Evolutionary conservation across 176 grass and related monocot species (phyloP), one percentile per base, ranked within the genome.

Genomic region (Carex myosuroides): DNA sequence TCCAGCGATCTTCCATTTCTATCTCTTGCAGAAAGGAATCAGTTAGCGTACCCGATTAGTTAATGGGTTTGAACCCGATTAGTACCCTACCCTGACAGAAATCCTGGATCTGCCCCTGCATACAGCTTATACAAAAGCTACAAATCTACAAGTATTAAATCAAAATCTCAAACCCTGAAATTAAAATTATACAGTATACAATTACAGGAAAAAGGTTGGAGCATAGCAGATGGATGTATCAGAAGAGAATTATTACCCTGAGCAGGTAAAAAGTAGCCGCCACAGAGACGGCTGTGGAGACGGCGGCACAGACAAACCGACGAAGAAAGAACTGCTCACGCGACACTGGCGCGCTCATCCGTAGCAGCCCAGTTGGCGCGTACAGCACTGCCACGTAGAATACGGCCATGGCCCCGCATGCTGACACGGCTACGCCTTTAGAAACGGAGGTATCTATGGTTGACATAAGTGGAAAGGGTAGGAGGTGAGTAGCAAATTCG

Each of bases 321-420:
- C 85, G 85, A 32, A 87, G 56, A 39, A 91, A 82, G 83, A 85
- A 87, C 58, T 56, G 70, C 2, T 85, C 64, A 35, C 79, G 56
- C 6, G 89, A 91, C 14, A 41, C 16, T 14, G 86, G 85, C 29
- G 82, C 70, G 20, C 67, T 81, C 82, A 91, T 83, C 44, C 89
- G 86, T 26, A 91, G 82, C 58, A 91, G 9, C 1, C 71, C 70
- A 21, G 85, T 91, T 8, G 89, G 89, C 50, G 82, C 81, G 83
- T 91, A 88, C 2, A 91, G 78, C 58, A 79, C 87, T 24, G 86
- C 89, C 68, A 91, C 89, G 66, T 91, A 91, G 82, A 87, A 87
- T 48, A 91, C 42, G 10, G 89, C 85, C 86, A 87, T 91, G 78
- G 86, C 83, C 11, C 85, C 76, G 57, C 85, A 87, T 14, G 89